phyloP scores from a whole-genome alignment of 768 basidiomycete genomes.

The Dioszegia crocea region DNA sequence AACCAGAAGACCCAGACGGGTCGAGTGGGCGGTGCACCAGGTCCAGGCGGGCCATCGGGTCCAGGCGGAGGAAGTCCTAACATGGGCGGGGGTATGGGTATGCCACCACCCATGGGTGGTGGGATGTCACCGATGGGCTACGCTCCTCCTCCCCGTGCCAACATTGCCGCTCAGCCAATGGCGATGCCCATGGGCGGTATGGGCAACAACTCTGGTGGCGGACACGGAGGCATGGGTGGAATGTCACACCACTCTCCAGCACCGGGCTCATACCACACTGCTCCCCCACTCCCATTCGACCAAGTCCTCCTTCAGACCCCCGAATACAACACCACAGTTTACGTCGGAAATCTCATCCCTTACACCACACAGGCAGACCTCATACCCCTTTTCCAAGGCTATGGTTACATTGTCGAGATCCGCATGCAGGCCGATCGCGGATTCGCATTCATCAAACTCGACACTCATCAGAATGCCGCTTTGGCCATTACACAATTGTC shows the following conservation, averaged over 20 bases:
- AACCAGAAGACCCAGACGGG: conserved; percentile 90
- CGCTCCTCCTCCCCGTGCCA: background rate
- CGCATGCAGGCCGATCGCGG: conserved; percentile 99
- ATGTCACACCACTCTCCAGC: conserved; percentile 4
- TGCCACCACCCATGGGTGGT: conserved; percentile 53
- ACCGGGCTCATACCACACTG: conserved; percentile 64
- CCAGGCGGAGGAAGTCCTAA: conserved; percentile 13
- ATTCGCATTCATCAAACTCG: conserved; percentile 97
- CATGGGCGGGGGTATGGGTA: conserved; percentile 12
- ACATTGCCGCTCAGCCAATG: conserved; percentile 6
- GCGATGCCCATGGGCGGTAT: background rate
- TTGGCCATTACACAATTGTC: conserved; percentile 96
- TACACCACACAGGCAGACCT: conserved; percentile 96
- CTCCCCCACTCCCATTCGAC: conserved; percentile 59
- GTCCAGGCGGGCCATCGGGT: conserved; percentile 6
- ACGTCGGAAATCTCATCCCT: conserved; percentile 96
- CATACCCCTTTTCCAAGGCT: conserved; percentile 88
- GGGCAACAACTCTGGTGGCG: too few relatives aligned
- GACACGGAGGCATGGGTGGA: too few relatives aligned
- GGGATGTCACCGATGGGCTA: conserved; percentile 1
- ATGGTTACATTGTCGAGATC: conserved; percentile 97
- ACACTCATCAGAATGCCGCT: conserved; percentile 96
- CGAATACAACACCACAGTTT: conserved; percentile 90
- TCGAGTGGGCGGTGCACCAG: conserved; percentile 14
- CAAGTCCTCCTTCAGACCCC: conserved; percentile 90